These are phyloP conservation scores for Hibiscus syriacus DNA, from an alignment of 345 rosid species.

Conservation along the genomic window DNA sequence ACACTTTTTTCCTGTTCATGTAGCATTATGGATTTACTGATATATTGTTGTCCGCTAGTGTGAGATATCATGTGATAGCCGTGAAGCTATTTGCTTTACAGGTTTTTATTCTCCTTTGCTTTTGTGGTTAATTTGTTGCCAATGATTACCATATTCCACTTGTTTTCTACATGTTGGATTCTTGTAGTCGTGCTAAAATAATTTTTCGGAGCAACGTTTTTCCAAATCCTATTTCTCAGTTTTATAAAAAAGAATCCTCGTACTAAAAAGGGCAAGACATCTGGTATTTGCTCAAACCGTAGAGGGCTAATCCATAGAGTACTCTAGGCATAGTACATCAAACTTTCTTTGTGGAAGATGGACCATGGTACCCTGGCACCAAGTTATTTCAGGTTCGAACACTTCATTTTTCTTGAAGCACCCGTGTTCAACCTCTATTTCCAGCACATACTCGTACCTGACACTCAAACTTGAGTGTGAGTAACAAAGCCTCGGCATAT, in stretches of 20 bases:
- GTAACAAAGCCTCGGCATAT: neutral
- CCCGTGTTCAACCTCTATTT: too few relatives aligned
- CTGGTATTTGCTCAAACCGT: neutral
- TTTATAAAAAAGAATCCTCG: neutral
- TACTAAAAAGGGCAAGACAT: neutral
- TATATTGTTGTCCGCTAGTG: neutral
- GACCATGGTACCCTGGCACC: neutral
- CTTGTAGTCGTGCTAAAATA: neutral
- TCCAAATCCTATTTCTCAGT: neutral
- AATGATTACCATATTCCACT: neutral
- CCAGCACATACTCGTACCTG: too few relatives aligned
- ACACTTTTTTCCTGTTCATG: neutral
- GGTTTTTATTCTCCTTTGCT: neutral
- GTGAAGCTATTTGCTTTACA: neutral
- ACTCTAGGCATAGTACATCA: neutral
- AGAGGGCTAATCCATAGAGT: neutral
- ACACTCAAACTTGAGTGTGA: neutral
- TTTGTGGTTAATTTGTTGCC: neutral
- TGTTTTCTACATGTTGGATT: neutral
- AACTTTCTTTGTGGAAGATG: neutral
- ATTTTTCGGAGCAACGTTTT: neutral
- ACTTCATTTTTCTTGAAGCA: neutral
- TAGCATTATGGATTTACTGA: neutral
- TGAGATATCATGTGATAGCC: neutral
- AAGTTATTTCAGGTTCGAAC: neutral